A percentile compares a stretch with the other conserved stretches of the same genome.
These are phyloP conservation scores for Candida ponderosae DNA, from an alignment of 805 yeast species.

Conservation along the genomic window DNA sequence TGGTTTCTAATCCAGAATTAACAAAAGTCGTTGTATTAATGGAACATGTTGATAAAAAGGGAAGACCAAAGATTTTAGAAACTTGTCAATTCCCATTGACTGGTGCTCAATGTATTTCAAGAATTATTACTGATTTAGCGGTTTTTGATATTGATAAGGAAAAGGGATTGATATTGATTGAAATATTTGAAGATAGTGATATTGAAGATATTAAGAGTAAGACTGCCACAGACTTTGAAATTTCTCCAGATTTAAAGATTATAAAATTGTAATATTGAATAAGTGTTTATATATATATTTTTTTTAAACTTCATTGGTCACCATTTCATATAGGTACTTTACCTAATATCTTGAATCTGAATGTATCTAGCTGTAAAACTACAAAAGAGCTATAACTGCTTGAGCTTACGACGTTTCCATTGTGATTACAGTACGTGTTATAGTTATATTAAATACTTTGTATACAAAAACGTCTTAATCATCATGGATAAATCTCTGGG, in stretches of 20 bases:
- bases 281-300: too few relatives aligned
- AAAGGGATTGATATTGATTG: slow-evolving; percentile 27
- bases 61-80: slow-evolving; percentile 37
- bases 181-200: slow-evolving; percentile 30
- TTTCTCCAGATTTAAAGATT: slow-evolving; percentile 20
- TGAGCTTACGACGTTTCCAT: too few relatives aligned
- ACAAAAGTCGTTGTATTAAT: slow-evolving; percentile 39
- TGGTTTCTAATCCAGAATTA: slow-evolving; percentile 36
- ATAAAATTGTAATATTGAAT: too few relatives aligned
- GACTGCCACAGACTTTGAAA: slow-evolving; percentile 33
- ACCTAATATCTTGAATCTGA: too few relatives aligned
- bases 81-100: slow-evolving; percentile 39
- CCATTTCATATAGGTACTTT: too few relatives aligned
- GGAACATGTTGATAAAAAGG: slow-evolving; percentile 41
- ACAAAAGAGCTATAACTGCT: too few relatives aligned
- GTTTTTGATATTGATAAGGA: slow-evolving; percentile 37
- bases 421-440: too few relatives aligned
- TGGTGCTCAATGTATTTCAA: slow-evolving; percentile 34
- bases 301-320: too few relatives aligned
- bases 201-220: slow-evolving; percentile 30
- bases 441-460: too few relatives aligned
- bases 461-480: too few relatives aligned
- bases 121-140: slow-evolving; percentile 40
- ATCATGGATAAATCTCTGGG: too few relatives aligned
- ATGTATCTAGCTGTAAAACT: too few relatives aligned